Evolutionary conservation across 169 alveolate genomes (phyloP).

Genomic region (Babesia gibsoni): DNA sequence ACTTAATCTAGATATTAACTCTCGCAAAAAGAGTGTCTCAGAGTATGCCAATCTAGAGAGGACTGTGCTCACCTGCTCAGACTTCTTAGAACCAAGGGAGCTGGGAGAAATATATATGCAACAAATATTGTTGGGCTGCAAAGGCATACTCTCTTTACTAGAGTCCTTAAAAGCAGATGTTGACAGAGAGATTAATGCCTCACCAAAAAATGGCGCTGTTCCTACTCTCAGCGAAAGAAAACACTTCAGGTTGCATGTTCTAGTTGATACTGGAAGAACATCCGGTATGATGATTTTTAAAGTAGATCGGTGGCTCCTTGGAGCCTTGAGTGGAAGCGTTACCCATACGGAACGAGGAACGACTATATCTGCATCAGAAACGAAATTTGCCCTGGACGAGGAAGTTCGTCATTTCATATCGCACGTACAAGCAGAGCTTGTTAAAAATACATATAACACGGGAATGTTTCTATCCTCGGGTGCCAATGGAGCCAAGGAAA

Average conservation of each 20-base stretch:
- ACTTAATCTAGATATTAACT: background rate
- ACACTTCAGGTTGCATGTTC: conserved; percentile 21
- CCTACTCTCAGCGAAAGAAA: background rate
- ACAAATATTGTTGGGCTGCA: conserved; percentile 30
- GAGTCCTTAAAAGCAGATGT: conserved; percentile 6
- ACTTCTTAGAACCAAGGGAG: conserved; percentile 36
- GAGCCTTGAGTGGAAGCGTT: background rate
- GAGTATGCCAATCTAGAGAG: conserved; percentile 20
- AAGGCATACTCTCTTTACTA: conserved; percentile 11
- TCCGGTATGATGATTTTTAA: conserved; percentile 16
- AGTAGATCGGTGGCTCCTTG: conserved; percentile 21
- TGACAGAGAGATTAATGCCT: background rate
- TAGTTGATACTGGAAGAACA: conserved; percentile 38
- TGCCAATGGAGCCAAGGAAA: background rate
- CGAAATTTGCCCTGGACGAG: conserved; percentile 17
- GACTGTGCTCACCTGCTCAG: conserved; percentile 22
- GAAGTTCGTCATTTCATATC: conserved; percentile 40
- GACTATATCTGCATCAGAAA: background rate
- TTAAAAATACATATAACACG: background rate
- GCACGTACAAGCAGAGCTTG: conserved; percentile 12
- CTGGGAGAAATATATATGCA: conserved; percentile 32
- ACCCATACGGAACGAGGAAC: background rate
- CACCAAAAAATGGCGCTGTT: background rate
- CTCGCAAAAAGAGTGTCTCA: conserved; percentile 10
- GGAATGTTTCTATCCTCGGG: background rate